Evolutionary conservation across 192 early-diverging fungal genomes (phyloP), one percentile per base, ranked within the genome.

Genomic region (Umbelopsis vinacea): DNA sequence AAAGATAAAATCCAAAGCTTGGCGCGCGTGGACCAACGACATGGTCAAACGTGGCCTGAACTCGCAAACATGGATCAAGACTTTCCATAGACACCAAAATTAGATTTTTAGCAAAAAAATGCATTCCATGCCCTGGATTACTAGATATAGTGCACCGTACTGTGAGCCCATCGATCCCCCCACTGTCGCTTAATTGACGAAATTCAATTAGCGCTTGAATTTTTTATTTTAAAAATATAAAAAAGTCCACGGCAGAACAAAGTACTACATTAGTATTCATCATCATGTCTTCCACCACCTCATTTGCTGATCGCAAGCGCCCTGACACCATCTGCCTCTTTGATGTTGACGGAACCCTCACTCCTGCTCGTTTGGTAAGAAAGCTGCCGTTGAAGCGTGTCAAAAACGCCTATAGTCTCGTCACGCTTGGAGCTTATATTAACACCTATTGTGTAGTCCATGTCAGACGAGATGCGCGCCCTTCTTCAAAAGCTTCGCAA

Each of bases 341-440:
- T 75, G 96, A 99, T 84, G 96, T 99, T 50, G 97, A 99, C 79
- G 97, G 97, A 54, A 97, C 97, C 14, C 80, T 99, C 67, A 97
- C 95, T 11, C 96, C 96, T 46, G 97, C 96, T 46, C 94, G 97
- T 81, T 83, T 89, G 81, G 95, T 96, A 85, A 82, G 82, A 46
- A 14, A 23, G 29, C 68, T 11, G 35, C 14, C 22, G 35, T 17
- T 38, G 21, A 43, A 43, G 11, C 6, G 40, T 43, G 2, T 43
- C 40, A 43, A 12, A 11, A 43, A 43, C 40, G 11, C 40, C 8
- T 43, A 43, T 43, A 43, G 11, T 43, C 11, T 43, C 40, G 8
- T 43, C 40, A 43, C 40, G 40, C 40, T 11, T 43, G 6, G 40
- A 43, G 8, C 40, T 43, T 7, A 11, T 43, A 11, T 12, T 43